A percentile compares a stretch with the other conserved stretches of the same genome.
phyloP scores from a whole-genome alignment of 2,329 filamentous ascomycete species.

The Coleophoma cylindrospora region DNA sequence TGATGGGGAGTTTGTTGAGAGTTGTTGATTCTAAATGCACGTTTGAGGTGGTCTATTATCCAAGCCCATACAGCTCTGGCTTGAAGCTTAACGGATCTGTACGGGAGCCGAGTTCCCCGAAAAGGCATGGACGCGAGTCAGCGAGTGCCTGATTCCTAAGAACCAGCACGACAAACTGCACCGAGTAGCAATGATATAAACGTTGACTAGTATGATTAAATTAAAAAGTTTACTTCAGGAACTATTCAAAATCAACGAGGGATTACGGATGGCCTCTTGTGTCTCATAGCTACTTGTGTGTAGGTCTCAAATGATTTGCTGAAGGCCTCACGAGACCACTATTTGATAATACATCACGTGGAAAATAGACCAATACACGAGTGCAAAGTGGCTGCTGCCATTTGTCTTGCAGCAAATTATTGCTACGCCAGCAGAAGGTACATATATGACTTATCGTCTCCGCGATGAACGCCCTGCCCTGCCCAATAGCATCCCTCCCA shows the following conservation, averaged over 20 bases:
- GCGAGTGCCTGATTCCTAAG: neutral
- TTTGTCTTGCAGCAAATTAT: neutral
- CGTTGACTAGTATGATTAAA: too few species aligned
- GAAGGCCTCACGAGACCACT: neutral
- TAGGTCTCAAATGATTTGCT: neutral
- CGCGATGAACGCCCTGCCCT: too few species aligned
- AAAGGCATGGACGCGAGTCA: constrained; percentile 1
- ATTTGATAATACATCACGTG: neutral
- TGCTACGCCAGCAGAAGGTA: neutral
- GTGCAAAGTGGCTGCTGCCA: neutral
- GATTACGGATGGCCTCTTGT: too few species aligned
- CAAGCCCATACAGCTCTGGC: too few species aligned
- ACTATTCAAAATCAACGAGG: too few species aligned
- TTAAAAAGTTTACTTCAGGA: too few species aligned
- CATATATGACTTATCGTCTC: too few species aligned
- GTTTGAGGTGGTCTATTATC: neutral
- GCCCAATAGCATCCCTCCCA: too few species aligned
- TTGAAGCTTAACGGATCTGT: neutral
- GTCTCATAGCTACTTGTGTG: too few species aligned
- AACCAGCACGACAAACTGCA: too few species aligned
- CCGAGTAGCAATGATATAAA: too few species aligned
- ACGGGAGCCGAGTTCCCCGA: neutral
- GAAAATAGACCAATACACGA: neutral
- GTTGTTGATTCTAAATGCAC: neutral
- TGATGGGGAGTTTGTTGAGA: neutral